A percentile compares a stretch with the other conserved stretches of the same genome.
phyloP scores from a whole-genome alignment of 179 eudicot genomes.

The Corrigiola litoralis region DNA sequence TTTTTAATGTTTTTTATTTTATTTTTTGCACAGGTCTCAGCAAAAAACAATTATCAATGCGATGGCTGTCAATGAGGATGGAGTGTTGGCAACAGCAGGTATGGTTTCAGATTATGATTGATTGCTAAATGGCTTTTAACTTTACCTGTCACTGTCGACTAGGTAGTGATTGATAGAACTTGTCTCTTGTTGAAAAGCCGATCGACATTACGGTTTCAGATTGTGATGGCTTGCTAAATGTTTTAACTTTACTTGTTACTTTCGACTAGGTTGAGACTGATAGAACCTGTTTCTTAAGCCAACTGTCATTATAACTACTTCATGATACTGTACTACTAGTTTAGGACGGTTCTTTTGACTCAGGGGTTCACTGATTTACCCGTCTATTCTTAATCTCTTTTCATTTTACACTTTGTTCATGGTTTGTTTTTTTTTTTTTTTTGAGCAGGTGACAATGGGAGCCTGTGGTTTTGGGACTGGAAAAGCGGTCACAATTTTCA shows the following conservation, averaged over 20 bases:
- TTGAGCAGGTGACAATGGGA: conserved; percentile 84
- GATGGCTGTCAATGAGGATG: conserved; percentile 94
- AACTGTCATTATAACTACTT: too few species aligned
- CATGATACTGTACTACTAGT: too few species aligned
- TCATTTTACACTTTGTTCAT: too few species aligned
- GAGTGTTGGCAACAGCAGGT: conserved; percentile 95
- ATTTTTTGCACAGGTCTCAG: conserved; percentile 72
- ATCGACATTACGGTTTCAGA: background rate
- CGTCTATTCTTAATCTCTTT: too few species aligned
- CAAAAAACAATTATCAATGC: conserved; percentile 94
- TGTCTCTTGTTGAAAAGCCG: background rate
- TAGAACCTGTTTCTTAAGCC: too few species aligned
- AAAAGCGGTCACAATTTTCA: conserved; percentile 96
- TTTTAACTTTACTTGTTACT: too few species aligned
- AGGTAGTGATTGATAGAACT: background rate
- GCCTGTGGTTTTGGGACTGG: conserved; percentile 99
- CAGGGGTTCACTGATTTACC: too few species aligned
- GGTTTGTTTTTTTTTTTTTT: background rate
- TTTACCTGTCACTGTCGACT: too few species aligned
- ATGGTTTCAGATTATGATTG: background rate
- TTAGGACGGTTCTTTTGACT: too few species aligned
- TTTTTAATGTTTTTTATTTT: too few species aligned
- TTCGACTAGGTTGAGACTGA: too few species aligned
- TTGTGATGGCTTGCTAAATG: too few species aligned
- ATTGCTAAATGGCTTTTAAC: background rate